Evolutionary conservation across 179 eudicot genomes (phyloP), one percentile per base, ranked within the genome.

Genomic region (Camellia oleifera): DNA sequence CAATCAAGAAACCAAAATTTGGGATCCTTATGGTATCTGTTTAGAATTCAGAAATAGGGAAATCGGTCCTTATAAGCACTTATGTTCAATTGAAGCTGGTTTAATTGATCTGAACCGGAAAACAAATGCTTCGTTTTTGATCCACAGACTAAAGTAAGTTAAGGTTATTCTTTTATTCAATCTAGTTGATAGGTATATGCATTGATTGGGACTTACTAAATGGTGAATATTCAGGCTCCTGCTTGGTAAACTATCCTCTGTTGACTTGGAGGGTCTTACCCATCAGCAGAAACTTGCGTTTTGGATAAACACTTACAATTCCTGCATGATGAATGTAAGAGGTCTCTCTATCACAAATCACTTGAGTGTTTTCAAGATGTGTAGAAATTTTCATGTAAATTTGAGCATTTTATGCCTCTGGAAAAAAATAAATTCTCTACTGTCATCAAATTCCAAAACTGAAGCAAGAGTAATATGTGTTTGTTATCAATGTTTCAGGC

Each of bases 251-350:
- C 93, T 94, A 60, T 86, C 89, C 26, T 85, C 90, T 66, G 89
- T 90, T 65, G 83, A 79, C 81, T 80, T 94, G 87, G 91, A 90
- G 72, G 93, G 93, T 66, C 92, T 94, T 54, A 85, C 86, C 44
- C 97, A 94, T 85, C 94, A 91, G 70, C 96, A 94, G 76, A 94
- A 91, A 88, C 97, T 94, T 74, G 98, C 98, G 4, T 94, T 94
- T 83, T 94, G 98, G 98, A 90, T 94, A 61, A 94, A 94, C 78
- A 89, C 86, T 20, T 94, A 94, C 78, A 93, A 94, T 82, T 84
- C 94, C 32, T 94, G 97, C 88, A 85, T 94, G 94, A 91, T 94
- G 93, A 94, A 94, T 78, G 98, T 94, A 88, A 86, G 95, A 77
- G 18, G 50, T 11, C 67, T 62, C 13, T 69, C 45, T 52, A 2